Evolutionary conservation across 2,329 filamentous ascomycete genomes (phyloP).

Genomic region (Penicillium griseofulvum): DNA sequence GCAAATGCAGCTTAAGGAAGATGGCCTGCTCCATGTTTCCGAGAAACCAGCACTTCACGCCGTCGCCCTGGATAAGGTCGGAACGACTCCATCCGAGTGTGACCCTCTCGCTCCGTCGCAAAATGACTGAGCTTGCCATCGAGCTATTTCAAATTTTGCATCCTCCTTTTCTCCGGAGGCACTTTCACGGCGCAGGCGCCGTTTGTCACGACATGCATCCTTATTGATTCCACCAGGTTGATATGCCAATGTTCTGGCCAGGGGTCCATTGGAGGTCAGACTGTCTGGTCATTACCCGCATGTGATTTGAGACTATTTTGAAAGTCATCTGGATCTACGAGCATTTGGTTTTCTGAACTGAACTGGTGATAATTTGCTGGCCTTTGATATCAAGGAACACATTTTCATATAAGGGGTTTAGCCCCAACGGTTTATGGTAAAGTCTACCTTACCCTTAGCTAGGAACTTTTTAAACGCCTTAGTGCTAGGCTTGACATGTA

Average conservation of each 20-base stretch:
- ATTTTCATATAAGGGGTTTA: neutral
- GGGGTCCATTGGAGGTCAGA: neutral
- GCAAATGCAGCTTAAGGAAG: slow-evolving; percentile 65
- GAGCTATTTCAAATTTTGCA: slow-evolving; percentile 3
- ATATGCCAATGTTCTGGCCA: neutral
- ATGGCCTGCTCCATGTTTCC: slow-evolving; percentile 54
- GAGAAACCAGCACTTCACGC: slow-evolving; percentile 82
- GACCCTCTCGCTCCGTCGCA: slow-evolving; percentile 17
- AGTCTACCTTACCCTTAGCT: too few species aligned
- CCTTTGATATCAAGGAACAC: neutral
- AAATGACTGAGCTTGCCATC: slow-evolving; percentile 9
- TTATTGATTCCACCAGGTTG: neutral
- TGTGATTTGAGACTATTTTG: neutral
- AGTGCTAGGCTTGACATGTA: too few species aligned
- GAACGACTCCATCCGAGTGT: slow-evolving; percentile 38
- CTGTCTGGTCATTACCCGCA: neutral
- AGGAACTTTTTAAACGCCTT: too few species aligned
- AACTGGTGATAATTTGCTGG: neutral
- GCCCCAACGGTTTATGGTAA: too few species aligned
- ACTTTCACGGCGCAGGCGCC: slow-evolving; percentile 20
- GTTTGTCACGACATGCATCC: slow-evolving; percentile 7
- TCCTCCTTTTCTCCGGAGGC: slow-evolving; percentile 3
- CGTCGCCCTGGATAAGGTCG: slow-evolving; percentile 73
- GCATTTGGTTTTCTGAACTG: neutral
- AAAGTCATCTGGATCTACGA: neutral